phyloP scores from a whole-genome alignment of 1,139 yeast genomes.

The Suhomyces guaymorum region DNA sequence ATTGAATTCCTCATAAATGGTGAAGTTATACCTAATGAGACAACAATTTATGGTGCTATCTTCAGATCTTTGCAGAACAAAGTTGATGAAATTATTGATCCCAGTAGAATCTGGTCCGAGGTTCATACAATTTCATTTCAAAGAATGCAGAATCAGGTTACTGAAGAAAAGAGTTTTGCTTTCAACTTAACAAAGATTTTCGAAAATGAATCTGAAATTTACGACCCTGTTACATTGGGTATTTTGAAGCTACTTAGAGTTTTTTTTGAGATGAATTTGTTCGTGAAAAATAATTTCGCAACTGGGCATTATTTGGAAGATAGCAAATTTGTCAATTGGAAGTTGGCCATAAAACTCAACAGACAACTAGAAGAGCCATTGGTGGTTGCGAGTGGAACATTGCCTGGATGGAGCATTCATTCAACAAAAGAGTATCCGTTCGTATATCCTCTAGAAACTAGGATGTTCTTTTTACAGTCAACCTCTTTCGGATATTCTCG shows the following conservation, averaged over 20 bases:
- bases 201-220: slow-evolving; percentile 36
- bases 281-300: slow-evolving; percentile 25
- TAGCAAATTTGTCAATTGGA: slow-evolving; percentile 68
- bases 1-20: slow-evolving; percentile 67
- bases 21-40: slow-evolving; percentile 62
- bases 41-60: slow-evolving; percentile 80
- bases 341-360: slow-evolving; percentile 81
- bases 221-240: slow-evolving; percentile 48
- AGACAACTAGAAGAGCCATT: slow-evolving; percentile 89
- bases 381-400: slow-evolving; percentile 80
- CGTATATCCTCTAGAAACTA: slow-evolving; percentile 79
- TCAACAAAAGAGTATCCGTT: slow-evolving; percentile 76
- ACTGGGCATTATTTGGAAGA: slow-evolving; percentile 31
- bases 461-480: slow-evolving; percentile 76
- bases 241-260: slow-evolving; percentile 59
- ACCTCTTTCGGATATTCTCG: slow-evolving; percentile 93
- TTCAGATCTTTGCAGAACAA: slow-evolving; percentile 52
- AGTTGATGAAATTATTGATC: slow-evolving; percentile 45
- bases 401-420: slow-evolving; percentile 84
- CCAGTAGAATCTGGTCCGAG: slow-evolving; percentile 55
- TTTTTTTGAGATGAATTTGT: slow-evolving; percentile 50
- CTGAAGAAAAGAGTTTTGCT: too few species aligned
- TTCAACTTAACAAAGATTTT: too few species aligned
- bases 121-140: slow-evolving; percentile 58
- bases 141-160: too few species aligned